A percentile compares a stretch with the other conserved stretches of the same genome.
Evolutionary conservation across 2,329 filamentous ascomycete genomes (phyloP).

Genomic region (Pyricularia pennisetigena): DNA sequence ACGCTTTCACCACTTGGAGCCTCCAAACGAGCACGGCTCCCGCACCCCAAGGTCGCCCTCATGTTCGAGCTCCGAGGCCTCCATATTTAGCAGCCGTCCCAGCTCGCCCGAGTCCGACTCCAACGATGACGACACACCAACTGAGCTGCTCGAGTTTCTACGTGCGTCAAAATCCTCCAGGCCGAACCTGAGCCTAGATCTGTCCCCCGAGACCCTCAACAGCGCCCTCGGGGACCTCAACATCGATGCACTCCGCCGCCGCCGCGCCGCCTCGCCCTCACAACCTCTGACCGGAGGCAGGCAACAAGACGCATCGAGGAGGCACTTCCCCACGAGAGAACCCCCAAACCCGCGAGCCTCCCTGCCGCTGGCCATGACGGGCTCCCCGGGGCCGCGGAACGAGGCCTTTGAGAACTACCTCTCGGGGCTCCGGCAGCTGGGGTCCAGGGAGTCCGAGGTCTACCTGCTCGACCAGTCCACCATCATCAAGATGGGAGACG

Average conservation of each 20-base stretch:
- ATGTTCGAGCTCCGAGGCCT: not conserved
- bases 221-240: not conserved
- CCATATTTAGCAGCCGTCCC: not conserved
- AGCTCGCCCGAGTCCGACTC: not conserved
- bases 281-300: not conserved
- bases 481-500: slow-evolving; percentile 1
- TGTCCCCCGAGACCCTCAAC: not conserved
- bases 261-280: not conserved
- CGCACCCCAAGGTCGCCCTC: not conserved
- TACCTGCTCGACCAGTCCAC: not conserved
- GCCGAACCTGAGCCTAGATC: not conserved
- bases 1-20: not conserved
- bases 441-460: not conserved
- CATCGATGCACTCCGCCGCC: not conserved
- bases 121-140: not conserved
- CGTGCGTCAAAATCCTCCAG: not conserved
- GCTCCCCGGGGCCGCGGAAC: not conserved
- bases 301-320: not conserved
- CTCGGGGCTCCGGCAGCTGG: not conserved
- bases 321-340: not conserved
- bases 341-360: not conserved
- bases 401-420: not conserved
- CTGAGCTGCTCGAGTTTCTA: not conserved
- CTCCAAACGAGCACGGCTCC: not conserved
- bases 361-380: not conserved